These are phyloP conservation scores for Saccharomycopsis selenospora DNA, from an alignment of 805 yeast genomes.

Conservation along the genomic window DNA sequence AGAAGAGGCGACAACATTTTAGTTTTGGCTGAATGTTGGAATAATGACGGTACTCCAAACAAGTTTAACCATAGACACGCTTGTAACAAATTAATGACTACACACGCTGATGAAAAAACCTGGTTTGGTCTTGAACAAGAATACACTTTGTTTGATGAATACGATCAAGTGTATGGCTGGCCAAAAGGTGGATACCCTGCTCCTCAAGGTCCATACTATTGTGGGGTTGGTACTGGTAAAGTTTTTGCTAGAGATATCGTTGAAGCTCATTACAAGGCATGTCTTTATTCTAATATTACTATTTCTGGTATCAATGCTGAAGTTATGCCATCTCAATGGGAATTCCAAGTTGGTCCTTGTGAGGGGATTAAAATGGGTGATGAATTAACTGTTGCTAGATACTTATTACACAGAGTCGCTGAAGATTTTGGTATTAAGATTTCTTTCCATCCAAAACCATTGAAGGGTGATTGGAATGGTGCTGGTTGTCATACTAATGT, in stretches of 20 bases:
- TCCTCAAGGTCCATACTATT: conserved; percentile 99
- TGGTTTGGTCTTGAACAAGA: conserved; percentile 99
- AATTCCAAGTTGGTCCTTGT: conserved; percentile 99
- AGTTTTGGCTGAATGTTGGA: conserved; percentile 94
- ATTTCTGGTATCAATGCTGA: conserved; percentile 98
- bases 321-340: conserved; percentile 99
- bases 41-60: conserved; percentile 98
- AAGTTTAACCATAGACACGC: conserved; percentile 97
- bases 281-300: conserved; percentile 84
- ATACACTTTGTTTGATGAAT: conserved; percentile 91
- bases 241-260: conserved; percentile 97
- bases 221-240: conserved; percentile 99
- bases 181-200: conserved; percentile 99
- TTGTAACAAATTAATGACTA: conserved; percentile 89
- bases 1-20: conserved; percentile 96
- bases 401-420: conserved; percentile 86
- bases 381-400: conserved; percentile 94
- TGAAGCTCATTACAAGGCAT: conserved; percentile 99
- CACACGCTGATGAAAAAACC: conserved; percentile 73
- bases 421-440: conserved; percentile 99
- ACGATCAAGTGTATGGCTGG: conserved; percentile 92
- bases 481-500: conserved; percentile 99
- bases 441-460: conserved; percentile 98
- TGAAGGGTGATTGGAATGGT: conserved; percentile 99
- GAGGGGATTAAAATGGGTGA: conserved; percentile 96